These are phyloP conservation scores for Blastosporella zonata DNA, from an alignment of 1,284 basidiomycete species.

Conservation along the genomic window DNA sequence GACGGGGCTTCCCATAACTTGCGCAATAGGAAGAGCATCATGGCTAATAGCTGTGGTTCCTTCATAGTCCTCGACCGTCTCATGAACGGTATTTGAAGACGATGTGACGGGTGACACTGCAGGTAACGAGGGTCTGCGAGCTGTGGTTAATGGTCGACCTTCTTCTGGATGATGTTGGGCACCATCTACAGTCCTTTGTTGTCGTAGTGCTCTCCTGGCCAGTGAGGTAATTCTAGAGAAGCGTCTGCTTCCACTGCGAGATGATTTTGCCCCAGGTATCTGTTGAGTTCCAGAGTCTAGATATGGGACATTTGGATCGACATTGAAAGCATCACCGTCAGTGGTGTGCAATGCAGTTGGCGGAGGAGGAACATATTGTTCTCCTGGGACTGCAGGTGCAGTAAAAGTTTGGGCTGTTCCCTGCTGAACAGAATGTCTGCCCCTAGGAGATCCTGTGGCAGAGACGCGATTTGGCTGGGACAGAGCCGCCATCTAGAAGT, in stretches of 20 bases:
- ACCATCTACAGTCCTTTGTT: constrained; percentile 12
- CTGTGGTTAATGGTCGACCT: constrained; percentile 1
- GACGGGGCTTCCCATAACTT: constrained; percentile 18
- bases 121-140: constrained; percentile 8
- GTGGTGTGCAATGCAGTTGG: constrained; percentile 21
- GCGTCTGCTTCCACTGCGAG: constrained; percentile 13
- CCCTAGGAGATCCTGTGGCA: constrained; percentile 6
- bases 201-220: constrained; percentile 24
- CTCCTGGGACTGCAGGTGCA: constrained; percentile 5
- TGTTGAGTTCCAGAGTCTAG: constrained; percentile 18
- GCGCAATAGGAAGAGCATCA: constrained; percentile 16
- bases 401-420: background rate
- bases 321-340: constrained; percentile 23
- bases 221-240: constrained; percentile 26
- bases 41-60: constrained; percentile 24
- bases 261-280: background rate
- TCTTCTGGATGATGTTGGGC: constrained; percentile 15
- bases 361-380: constrained; percentile 19
- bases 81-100: constrained; percentile 16
- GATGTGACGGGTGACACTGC: constrained; percentile 5
- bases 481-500: background rate
- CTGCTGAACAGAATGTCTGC: background rate
- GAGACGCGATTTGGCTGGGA: constrained; percentile 7
- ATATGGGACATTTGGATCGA: constrained; percentile 30
- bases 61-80: constrained; percentile 16